These are phyloP conservation scores for Lagenaria siceraria DNA, from an alignment of 306 rosid species.

Conservation along the genomic window DNA sequence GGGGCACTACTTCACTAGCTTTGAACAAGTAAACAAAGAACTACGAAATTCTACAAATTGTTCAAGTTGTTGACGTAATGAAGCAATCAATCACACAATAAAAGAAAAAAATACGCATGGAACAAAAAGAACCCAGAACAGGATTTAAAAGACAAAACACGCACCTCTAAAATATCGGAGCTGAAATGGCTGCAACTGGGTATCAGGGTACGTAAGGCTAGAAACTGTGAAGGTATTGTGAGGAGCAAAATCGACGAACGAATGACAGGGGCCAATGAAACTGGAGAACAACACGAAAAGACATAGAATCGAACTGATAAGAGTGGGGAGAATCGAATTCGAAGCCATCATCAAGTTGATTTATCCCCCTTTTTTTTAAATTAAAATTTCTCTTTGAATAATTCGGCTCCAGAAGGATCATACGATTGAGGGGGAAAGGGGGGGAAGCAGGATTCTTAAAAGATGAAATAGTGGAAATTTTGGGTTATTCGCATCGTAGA, in stretches of 20 bases:
- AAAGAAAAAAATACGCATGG: not conserved
- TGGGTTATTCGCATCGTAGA: not conserved
- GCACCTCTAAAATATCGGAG: conserved; percentile 75
- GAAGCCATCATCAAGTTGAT: conserved; percentile 27
- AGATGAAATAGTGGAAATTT: not conserved
- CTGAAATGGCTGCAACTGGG: conserved; percentile 44
- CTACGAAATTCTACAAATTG: not conserved
- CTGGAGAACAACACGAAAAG: conserved; percentile 22
- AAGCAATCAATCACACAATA: not conserved
- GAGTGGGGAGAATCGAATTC: conserved; percentile 30
- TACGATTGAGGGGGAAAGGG: conserved; percentile 13
- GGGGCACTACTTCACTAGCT: not conserved
- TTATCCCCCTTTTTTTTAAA: not conserved
- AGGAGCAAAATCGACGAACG: conserved; percentile 16
- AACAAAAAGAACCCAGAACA: not conserved
- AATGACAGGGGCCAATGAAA: conserved; percentile 26
- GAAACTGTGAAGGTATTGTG: conserved; percentile 49
- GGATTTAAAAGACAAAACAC: conserved; percentile 10
- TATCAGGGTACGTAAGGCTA: conserved; percentile 61
- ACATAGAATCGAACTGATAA: conserved; percentile 27
- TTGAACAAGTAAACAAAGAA: not conserved
- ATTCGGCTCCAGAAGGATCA: not conserved
- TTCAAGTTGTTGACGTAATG: not conserved
- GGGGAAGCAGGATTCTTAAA: not conserved
- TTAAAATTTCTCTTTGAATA: not conserved